Conservation (phyloP, 192 early-diverging fungal species). For the Geranomyces variabilis region DNA sequence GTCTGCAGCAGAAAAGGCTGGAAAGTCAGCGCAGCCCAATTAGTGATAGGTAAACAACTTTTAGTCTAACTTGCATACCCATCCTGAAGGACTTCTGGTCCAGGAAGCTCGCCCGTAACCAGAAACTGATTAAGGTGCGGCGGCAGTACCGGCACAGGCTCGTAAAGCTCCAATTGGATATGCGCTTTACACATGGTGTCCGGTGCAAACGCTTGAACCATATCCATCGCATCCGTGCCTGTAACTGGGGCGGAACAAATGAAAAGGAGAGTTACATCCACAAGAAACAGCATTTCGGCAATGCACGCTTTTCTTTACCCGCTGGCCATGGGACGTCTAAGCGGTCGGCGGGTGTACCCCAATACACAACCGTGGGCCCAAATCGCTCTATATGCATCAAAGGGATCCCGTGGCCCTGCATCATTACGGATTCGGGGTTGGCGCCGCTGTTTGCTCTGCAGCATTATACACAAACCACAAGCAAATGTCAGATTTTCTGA, state of each 20-base stretch:
- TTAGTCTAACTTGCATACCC: background rate
- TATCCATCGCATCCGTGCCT: conserved; percentile 3
- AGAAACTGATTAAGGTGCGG: background rate
- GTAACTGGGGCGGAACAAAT: no score
- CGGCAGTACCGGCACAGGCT: background rate
- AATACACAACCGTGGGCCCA: conserved; percentile 28
- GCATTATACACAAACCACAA: no score
- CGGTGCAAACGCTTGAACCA: background rate
- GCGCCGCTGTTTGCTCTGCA: conserved; percentile 3
- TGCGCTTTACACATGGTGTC: conserved; percentile 6
- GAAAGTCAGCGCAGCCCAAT: background rate
- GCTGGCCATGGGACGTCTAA: conserved; percentile 16
- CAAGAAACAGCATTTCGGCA: no score
- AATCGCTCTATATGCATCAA: conserved; percentile 11
- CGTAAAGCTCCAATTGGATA: background rate
- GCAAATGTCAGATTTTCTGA: conserved; percentile 2
- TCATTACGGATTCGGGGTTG: conserved; percentile 8
- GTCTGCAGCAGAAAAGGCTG: background rate
- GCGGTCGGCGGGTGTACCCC: conserved; percentile 15
- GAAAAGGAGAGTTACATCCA: no score
- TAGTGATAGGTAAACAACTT: background rate
- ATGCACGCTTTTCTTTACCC: background rate
- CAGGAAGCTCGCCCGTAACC: conserved; percentile 5
- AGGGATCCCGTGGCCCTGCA: conserved; percentile 32
- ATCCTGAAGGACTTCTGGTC: background rate